Evolutionary conservation across 2,329 filamentous ascomycete species (phyloP), one percentile per base, ranked within the genome.

Genomic region (Curvularia sp.): DNA sequence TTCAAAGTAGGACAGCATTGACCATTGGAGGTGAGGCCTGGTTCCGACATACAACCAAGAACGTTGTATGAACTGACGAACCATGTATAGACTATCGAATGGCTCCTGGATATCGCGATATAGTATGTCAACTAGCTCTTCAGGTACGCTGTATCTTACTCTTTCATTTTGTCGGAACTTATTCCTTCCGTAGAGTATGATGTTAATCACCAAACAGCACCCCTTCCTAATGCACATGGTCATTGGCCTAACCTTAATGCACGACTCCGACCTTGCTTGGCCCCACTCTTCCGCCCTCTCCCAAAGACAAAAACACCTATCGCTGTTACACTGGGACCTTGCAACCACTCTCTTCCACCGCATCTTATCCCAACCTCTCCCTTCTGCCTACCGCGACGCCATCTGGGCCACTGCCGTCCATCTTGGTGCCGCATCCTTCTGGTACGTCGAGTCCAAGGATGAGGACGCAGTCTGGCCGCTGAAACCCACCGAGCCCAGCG

Each of bases 381-480:
- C 76, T 5, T 67, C 76, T 1, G 63, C 74, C 0, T 78, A 81
- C 42, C 80, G 79, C 8, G 38, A 41, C 12, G 38, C 38, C 9
- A 21, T 41, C 18, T 41, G 38, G 38, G 38, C 38, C 3, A 41
- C 38, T 41, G 38, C 5, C 3, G 38, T 41, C 3, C 38, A 41
- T 23, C 38, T 41, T 4, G 38, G 38, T 3, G 38, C 38, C 3
- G 18, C 38, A 23, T 41, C 38, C 12, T 41, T 41, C 9, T 41
- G 38, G 38, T 23, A 21, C 38, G 38, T 41, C 19, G 38, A 41
- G 38, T 41, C 38, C 5, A 21, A 10, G 8, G 38, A 75, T 0
- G 75, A 83, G 0, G 72, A 80, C 49, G 71, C 83, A 53, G 78
- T 82, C 2, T 89, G 86, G 86, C 87, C 87, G 0, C 73, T 89